phyloP scores from a whole-genome alignment of 1,139 yeast genomes.

The Hyphopichia fennica region DNA sequence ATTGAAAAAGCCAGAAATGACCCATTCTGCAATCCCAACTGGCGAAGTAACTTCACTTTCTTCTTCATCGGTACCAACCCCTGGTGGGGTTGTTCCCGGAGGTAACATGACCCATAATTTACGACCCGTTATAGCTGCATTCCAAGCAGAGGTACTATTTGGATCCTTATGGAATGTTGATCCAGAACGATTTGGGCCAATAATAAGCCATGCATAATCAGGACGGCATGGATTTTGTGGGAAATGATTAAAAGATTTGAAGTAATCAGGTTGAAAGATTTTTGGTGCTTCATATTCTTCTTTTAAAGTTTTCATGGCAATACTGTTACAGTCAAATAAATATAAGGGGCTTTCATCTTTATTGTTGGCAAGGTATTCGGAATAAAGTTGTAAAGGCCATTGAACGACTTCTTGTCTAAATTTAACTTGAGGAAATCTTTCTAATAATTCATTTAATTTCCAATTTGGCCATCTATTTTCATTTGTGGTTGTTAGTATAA shows the following conservation, averaged over 20 bases:
- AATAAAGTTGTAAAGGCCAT: slow-evolving; percentile 68
- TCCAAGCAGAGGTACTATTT: slow-evolving; percentile 90
- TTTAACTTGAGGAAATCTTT: slow-evolving; percentile 55
- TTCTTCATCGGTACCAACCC: slow-evolving; percentile 71
- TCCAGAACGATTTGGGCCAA: slow-evolving; percentile 80
- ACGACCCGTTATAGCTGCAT: slow-evolving; percentile 68
- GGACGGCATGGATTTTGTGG: slow-evolving; percentile 57
- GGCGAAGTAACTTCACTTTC: slow-evolving; percentile 94
- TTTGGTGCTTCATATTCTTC: slow-evolving; percentile 57
- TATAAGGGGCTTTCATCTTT: slow-evolving; percentile 82
- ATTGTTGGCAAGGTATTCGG: slow-evolving; percentile 60
- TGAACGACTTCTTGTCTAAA: slow-evolving; percentile 85
- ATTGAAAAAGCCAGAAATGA: slow-evolving; percentile 74
- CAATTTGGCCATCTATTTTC: slow-evolving; percentile 65
- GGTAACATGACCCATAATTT: slow-evolving; percentile 92
- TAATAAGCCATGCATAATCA: slow-evolving; percentile 86
- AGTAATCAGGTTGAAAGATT: slow-evolving; percentile 52
- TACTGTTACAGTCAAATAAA: slow-evolving; percentile 74
- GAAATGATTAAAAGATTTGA: slow-evolving; percentile 38
- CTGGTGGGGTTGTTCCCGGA: slow-evolving; percentile 76
- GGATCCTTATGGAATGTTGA: slow-evolving; percentile 94
- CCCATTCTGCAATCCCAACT: slow-evolving; percentile 89
- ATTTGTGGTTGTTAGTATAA: slow-evolving; percentile 52
- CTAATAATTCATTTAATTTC: slow-evolving; percentile 50
- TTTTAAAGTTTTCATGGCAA: slow-evolving; percentile 58